Conservation (phyloP, 2,329 filamentous ascomycete species). For the Aspergillus bombycis region DNA sequence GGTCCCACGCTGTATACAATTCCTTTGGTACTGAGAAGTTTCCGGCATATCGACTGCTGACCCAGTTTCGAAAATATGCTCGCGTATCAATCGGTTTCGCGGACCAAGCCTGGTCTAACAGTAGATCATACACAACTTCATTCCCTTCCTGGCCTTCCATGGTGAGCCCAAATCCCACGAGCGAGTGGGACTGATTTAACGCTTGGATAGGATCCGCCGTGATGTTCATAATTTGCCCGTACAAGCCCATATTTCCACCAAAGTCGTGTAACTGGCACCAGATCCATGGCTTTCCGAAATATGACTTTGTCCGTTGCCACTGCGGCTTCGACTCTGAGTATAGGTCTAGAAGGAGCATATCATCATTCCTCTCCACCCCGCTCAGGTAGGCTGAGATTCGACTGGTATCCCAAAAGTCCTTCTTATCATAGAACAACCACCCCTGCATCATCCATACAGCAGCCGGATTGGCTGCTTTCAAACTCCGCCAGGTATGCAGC, state of each 20-base stretch:
- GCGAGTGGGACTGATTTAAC: neutral
- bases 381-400: neutral
- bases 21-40: neutral
- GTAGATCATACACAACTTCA: neutral
- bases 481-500: slow-evolving; percentile 8
- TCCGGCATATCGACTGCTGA: neutral
- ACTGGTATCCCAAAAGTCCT: slow-evolving; percentile 52
- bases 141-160: neutral
- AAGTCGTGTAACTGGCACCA: slow-evolving; percentile 59
- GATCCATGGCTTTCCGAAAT: slow-evolving; percentile 58
- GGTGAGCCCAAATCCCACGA: neutral
- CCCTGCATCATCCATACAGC: slow-evolving; percentile 59
- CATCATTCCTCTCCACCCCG: neutral
- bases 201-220: slow-evolving; percentile 29
- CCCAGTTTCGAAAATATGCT: neutral
- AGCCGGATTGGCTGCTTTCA: slow-evolving; percentile 53
- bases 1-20: neutral
- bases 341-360: slow-evolving; percentile 52
- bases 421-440: slow-evolving; percentile 55
- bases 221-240: slow-evolving; percentile 55
- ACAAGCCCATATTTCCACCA: slow-evolving; percentile 54
- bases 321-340: slow-evolving; percentile 55
- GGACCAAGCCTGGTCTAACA: neutral
- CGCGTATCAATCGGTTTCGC: neutral
- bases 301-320: slow-evolving; percentile 49